Base-by-base conservation (phyloP, 345 rosid genomes). In the Turritis glabra region DNA sequence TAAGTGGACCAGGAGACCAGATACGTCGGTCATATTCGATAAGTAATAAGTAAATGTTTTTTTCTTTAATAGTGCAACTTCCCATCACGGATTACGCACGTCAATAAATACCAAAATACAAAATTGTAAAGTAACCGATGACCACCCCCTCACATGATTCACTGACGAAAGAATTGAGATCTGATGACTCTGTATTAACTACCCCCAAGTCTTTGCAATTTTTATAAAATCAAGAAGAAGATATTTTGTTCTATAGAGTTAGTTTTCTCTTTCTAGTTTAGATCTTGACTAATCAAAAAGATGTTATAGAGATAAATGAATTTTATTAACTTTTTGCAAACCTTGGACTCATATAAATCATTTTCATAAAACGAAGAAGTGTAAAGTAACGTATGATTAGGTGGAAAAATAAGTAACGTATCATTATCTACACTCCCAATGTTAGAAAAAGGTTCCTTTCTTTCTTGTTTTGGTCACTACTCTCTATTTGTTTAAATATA, bases 91-190 rank as follows among this genome's bases (percentile, higher is more conserved):
- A 74, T 26, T 47, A 30, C 59, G 67, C 53, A 74, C 62, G 79
- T 48, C 73, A 75, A 67, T 67, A 58, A 50, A 75, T 67, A 75
- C 68, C 73, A 75, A 67, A 64, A 58, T 11, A 58, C 73, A 18
- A 11, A 51, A 52, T 51, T 51, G 46, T 41, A 37, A 33, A 32
- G 67, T 58, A 67, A 75, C 67, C 52, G 60, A 67, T 11, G 62
- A 50, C 25, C 68, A 35, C 14, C 3, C 18, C 41, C 9, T 75
- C 79, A 67, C 62, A 67, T 59, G 54, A 48, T 67, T 35, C 29
- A 25, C 5, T 58, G 73, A 66, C 72, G 13, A 56, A 32, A 35
- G 51, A 65, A 56, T 33, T 23, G 7, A 55, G 72, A 44, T 73
- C 33, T 72, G 33, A 15, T 62, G 69, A 40, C 69, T 46, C 2